phyloP scores from a whole-genome alignment of 2,329 filamentous ascomycete species.

The Aspergillus candidus region DNA sequence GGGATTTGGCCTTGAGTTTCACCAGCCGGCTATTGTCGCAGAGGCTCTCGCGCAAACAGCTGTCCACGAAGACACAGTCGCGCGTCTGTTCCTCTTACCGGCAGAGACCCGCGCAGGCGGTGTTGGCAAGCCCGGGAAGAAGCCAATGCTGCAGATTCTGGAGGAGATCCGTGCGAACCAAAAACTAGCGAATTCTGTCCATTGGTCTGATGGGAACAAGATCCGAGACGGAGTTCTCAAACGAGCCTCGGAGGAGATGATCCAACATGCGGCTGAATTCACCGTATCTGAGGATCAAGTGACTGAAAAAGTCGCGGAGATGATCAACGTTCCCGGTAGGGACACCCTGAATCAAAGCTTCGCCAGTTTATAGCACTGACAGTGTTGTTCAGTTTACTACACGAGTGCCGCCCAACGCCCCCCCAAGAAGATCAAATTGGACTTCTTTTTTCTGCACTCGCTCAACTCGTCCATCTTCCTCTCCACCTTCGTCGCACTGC shows the following conservation, averaged over 20 bases:
- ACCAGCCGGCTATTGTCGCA: slow-evolving; percentile 73
- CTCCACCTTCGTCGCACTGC: slow-evolving; percentile 54
- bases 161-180: slow-evolving; percentile 53
- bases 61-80: slow-evolving; percentile 58
- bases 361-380: background rate
- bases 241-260: slow-evolving; percentile 58
- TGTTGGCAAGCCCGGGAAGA: slow-evolving; percentile 24
- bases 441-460: slow-evolving; percentile 79
- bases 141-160: slow-evolving; percentile 54
- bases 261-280: slow-evolving; percentile 55
- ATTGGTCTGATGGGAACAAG: slow-evolving; percentile 55
- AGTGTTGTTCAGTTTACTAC: slow-evolving; percentile 42
- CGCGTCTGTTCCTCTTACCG: slow-evolving; percentile 44
- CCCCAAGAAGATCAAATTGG: slow-evolving; percentile 63
- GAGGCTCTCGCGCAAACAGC: slow-evolving; percentile 72
- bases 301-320: slow-evolving; percentile 54
- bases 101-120: slow-evolving; percentile 31
- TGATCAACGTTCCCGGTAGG: slow-evolving; percentile 60
- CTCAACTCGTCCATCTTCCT: slow-evolving; percentile 74
- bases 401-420: slow-evolving; percentile 58
- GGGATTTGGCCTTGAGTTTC: slow-evolving; percentile 77
- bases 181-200: slow-evolving; percentile 50
- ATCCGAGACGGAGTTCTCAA: slow-evolving; percentile 62
- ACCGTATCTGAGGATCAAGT: slow-evolving; percentile 53
- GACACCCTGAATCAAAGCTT: background rate